Evolutionary conservation across 106 monocot species (phyloP), one percentile per base, ranked within the genome.

Genomic region (Agapanthus africanus): DNA sequence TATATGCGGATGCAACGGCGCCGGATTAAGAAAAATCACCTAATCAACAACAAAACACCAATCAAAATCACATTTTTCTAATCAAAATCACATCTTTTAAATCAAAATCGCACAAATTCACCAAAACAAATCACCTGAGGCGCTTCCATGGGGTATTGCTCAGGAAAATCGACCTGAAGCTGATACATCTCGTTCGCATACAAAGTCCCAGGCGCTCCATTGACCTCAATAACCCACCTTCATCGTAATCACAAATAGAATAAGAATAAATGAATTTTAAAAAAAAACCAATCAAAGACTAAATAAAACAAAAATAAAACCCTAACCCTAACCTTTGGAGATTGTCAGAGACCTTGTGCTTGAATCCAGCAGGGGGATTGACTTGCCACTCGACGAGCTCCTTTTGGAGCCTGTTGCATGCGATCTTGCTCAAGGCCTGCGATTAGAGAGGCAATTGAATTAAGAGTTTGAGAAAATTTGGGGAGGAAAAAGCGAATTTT

Each of bases 371-470:
- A 11, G 85, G 90, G 25, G 90, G 86, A 50, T 76, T 86, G 80
- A 86, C 79, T 72, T 90, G 86, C 90, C 90, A 90, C 50, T 90
- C 86, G 63, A 75, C 73, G 28, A 90, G 78, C 68, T 90, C 90
- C 80, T 90, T 90, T 83, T 90, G 90, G 11, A 90, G 83, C 40
- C 86, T 56, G 57, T 81, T 83, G 73, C 81, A 86, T 1, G 90
- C 86, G 76, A 90, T 90, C 78, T 86, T 90, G 78, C 90, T 83
- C 73, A 90, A 63, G 25, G 71, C 74, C 88, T 88, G 73, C 50
- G n/a, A 63, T 66, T 16, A 26, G 9, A 27, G 7, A 23, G n/a
- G n/a, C n/a, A n/a, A n/a, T n/a, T n/a, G n/a, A n/a, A n/a, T n/a
- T n/a, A n/a, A n/a, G n/a, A n/a, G n/a, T n/a, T n/a, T n/a, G n/a